Evolutionary conservation across 768 basidiomycete species (phyloP).

Genomic region (Russula compacta): DNA sequence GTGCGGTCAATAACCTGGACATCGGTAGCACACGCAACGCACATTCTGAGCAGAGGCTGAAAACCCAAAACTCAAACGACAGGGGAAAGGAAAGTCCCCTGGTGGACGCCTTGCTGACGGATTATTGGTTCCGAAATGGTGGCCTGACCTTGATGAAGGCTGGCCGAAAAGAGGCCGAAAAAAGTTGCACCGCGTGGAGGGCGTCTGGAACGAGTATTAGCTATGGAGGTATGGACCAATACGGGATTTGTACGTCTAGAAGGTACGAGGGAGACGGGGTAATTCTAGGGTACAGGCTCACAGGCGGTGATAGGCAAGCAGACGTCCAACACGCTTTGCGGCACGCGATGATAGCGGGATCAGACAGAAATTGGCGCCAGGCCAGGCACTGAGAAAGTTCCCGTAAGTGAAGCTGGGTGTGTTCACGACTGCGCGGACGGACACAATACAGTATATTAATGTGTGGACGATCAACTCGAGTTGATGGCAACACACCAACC

Average conservation of each 20-base stretch:
- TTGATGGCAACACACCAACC: neutral
- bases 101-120: neutral
- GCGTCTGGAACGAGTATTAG: neutral
- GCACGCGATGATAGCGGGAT: slow-evolving; percentile 17
- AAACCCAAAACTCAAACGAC: slow-evolving; percentile 2
- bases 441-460: too few species aligned
- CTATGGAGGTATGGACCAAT: neutral
- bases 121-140: neutral
- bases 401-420: neutral
- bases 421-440: too few species aligned
- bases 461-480: too few species aligned
- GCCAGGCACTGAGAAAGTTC: neutral
- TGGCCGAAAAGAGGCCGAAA: neutral
- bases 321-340: slow-evolving; percentile 7
- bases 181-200: neutral
- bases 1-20: slow-evolving; percentile 2
- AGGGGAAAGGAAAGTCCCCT: neutral
- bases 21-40: neutral
- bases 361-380: slow-evolving; percentile 5
- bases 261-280: neutral
- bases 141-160: neutral
- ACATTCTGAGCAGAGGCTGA: neutral
- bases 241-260: slow-evolving; percentile 4
- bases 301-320: slow-evolving; percentile 2
- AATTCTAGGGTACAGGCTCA: slow-evolving; percentile 8